A percentile compares a stretch with the other conserved stretches of the same genome.
Conservation (phyloP, 129 eudicot species). For the Flaveria ramosissima region DNA sequence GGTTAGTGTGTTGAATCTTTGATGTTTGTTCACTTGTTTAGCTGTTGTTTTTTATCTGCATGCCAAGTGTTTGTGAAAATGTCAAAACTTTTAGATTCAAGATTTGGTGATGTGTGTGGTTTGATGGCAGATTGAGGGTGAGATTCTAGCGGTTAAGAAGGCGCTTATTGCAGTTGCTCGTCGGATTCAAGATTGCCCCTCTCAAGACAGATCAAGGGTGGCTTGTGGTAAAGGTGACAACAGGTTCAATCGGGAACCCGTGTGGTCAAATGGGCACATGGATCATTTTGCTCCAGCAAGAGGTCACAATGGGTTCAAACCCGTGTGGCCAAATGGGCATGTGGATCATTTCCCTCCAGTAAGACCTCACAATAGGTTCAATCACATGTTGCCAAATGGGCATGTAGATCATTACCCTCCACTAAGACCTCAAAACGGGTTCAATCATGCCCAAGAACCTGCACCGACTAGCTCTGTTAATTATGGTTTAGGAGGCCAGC, state of each 20-base stretch:
- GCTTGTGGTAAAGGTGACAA: slow-evolving; percentile 34
- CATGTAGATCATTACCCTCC: slow-evolving; percentile 19
- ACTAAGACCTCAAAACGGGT: background rate
- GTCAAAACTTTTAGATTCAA: background rate
- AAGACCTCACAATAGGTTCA: background rate
- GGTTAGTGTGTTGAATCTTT: slow-evolving; percentile 40
- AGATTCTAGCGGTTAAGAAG: slow-evolving; percentile 54
- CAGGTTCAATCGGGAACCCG: slow-evolving; percentile 6
- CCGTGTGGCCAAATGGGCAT: slow-evolving; percentile 23
- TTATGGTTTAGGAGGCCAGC: slow-evolving; percentile 34
- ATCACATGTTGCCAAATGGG: slow-evolving; percentile 21
- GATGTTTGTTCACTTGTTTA: background rate
- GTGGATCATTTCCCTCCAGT: slow-evolving; percentile 15
- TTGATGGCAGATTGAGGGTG: slow-evolving; percentile 68
- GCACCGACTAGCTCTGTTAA: slow-evolving; percentile 31
- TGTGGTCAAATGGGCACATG: slow-evolving; percentile 21
- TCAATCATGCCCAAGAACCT: slow-evolving; percentile 27
- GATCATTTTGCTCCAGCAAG: background rate
- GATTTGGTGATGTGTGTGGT: background rate
- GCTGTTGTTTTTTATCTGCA: background rate
- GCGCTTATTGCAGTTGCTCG: slow-evolving; percentile 67
- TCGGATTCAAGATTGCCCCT: slow-evolving; percentile 64
- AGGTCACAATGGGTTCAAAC: background rate
- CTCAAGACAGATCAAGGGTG: slow-evolving; percentile 34
- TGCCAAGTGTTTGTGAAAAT: slow-evolving; percentile 6